A percentile compares a stretch with the other conserved stretches of the same genome.
These are phyloP conservation scores for Paraleonurus japonicus DNA, from an alignment of 257 asterid genomes.

Conservation along the genomic window DNA sequence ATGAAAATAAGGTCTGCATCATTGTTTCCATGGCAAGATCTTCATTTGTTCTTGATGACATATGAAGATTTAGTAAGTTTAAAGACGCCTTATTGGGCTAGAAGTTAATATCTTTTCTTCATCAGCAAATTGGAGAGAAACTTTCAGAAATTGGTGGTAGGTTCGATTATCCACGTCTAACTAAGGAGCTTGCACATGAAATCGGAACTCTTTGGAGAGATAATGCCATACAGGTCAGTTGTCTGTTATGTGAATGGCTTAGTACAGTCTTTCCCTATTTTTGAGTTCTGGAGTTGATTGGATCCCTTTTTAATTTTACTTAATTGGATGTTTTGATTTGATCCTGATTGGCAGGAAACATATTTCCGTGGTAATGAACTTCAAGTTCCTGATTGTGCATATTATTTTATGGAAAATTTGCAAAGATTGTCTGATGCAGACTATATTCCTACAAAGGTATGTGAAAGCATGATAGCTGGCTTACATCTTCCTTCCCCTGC, in stretches of 20 bases:
- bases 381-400: conserved; percentile 95
- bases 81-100: background rate
- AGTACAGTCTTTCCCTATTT: background rate
- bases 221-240: conserved; percentile 79
- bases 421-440: conserved; percentile 67
- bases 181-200: conserved; percentile 68
- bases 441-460: conserved; percentile 92
- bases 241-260: conserved; percentile 17
- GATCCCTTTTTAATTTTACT: background rate
- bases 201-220: conserved; percentile 88
- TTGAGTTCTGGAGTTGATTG: conserved; percentile 17
- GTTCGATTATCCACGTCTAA: conserved; percentile 74
- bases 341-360: conserved; percentile 63
- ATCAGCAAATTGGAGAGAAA: conserved; percentile 79
- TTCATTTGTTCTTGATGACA: conserved; percentile 6
- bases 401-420: conserved; percentile 90
- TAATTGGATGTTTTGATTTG: conserved; percentile 27
- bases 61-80: conserved; percentile 13
- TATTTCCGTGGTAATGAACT: conserved; percentile 80
- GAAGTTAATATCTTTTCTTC: conserved; percentile 26
- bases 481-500: background rate
- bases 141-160: conserved; percentile 86
- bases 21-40: conserved; percentile 1
- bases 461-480: conserved; percentile 9
- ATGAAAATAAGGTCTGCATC: conserved; percentile 72